Evolutionary conservation across 2,329 filamentous ascomycete genomes (phyloP).

Genomic region (Talaromyces sp.): DNA sequence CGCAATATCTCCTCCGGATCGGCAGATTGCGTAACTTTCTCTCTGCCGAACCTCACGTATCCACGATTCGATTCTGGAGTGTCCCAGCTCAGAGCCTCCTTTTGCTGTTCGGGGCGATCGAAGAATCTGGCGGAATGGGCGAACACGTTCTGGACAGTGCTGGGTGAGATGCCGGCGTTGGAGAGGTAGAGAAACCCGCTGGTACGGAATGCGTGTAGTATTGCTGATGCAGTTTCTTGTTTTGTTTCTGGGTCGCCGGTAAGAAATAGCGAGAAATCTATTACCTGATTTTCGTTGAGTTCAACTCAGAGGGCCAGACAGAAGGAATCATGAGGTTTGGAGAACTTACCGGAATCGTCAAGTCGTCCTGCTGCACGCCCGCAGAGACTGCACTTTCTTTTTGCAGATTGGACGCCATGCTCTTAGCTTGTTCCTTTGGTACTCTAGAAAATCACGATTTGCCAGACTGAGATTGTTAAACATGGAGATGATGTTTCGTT

Average conservation of each 20-base stretch:
- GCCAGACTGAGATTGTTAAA: background rate
- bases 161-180: slow-evolving; percentile 68
- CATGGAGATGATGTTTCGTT: background rate
- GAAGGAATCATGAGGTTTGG: background rate
- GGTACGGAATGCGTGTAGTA: slow-evolving; percentile 77
- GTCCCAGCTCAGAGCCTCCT: slow-evolving; percentile 68
- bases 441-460: background rate
- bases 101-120: slow-evolving; percentile 59
- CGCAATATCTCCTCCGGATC: slow-evolving; percentile 59
- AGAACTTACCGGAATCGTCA: slow-evolving; percentile 42
- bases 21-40: slow-evolving; percentile 64
- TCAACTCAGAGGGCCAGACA: background rate
- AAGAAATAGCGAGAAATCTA: slow-evolving; percentile 75
- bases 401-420: background rate
- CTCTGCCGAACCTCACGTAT: slow-evolving; percentile 68
- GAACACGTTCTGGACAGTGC: slow-evolving; percentile 63
- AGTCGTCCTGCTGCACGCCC: slow-evolving; percentile 45
- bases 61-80: slow-evolving; percentile 71
- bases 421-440: background rate
- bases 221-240: slow-evolving; percentile 64
- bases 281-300: slow-evolving; percentile 56
- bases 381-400: slow-evolving; percentile 23
- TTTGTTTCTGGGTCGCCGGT: slow-evolving; percentile 61
- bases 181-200: slow-evolving; percentile 88
- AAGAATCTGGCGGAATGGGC: slow-evolving; percentile 70